Conservation (phyloP, 208 protist genomes). For the Leishmania major region DNA sequence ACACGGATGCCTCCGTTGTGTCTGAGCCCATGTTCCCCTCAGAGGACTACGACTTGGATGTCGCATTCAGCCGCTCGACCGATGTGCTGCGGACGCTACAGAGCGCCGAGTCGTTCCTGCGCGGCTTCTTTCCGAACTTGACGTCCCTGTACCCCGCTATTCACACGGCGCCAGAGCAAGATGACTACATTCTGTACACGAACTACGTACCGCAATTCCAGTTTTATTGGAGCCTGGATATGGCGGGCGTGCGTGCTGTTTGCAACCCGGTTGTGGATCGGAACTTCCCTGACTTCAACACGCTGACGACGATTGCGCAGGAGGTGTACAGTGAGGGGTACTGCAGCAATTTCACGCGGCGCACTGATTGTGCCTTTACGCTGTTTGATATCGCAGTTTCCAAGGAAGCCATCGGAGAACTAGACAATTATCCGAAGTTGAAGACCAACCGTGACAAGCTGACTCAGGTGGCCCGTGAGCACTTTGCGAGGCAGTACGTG, state of each 20-base stretch:
- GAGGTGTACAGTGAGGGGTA: constrained; percentile 26
- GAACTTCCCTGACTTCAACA: constrained; percentile 19
- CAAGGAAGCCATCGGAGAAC: constrained; percentile 7
- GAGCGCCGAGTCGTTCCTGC: constrained; percentile 45
- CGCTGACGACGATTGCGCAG: constrained; percentile 16
- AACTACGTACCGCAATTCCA: constrained; percentile 16
- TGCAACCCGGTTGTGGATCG: constrained; percentile 16
- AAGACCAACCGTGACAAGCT: constrained; percentile 8
- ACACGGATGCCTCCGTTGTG: constrained; percentile 25
- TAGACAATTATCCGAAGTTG: constrained; percentile 22
- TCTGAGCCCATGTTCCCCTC: constrained; percentile 38
- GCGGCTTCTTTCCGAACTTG: constrained; percentile 36
- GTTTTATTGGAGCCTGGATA: constrained; percentile 20
- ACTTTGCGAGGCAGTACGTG: constrained; percentile 13
- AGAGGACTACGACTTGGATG: constrained; percentile 36
- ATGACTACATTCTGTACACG: constrained; percentile 24
- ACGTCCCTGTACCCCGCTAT: constrained; percentile 30
- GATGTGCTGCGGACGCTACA: constrained; percentile 55
- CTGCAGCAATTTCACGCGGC: constrained; percentile 14
- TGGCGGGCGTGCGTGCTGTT: constrained; percentile 1
- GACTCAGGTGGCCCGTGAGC: not conserved
- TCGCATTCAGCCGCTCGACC: constrained; percentile 53
- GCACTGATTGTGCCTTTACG: constrained; percentile 17
- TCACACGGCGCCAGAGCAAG: constrained; percentile 22
- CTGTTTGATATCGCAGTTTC: constrained; percentile 28